Base-by-base conservation (phyloP, 106 monocot genomes). In the Platanthera zijinensis region DNA sequence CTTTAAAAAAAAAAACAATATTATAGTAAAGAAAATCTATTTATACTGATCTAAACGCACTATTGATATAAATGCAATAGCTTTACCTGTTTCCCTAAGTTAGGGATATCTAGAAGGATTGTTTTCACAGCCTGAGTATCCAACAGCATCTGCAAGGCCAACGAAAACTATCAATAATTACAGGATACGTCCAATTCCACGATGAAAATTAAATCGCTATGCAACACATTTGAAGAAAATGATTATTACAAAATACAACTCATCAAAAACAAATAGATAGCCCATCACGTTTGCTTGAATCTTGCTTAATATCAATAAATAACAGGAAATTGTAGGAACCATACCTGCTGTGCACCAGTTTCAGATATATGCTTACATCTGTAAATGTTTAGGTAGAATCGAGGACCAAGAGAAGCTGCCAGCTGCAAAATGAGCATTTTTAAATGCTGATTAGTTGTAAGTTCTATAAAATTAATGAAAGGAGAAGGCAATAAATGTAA, bases 341-440 rank as follows among this genome's bases (percentile, higher is more conserved):
- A 46, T 66, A 99, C 94, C 94, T 99, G 97, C 73, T 99, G 97
- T 28, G 97, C 97, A 21, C 97, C 94, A 57, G 97, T 99, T 88
- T 99, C 97, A 67, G 97, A 99, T 82, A 99, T 94, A 52, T 88
- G 89, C 71, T 87, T 99, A 84, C 97, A 99, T 76, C 90, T 99
- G 70, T 84, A 99, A 75, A 94, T 92, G 77, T 99, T 99, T 47
- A 94, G 88, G 76, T 91, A 99, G 83, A 99, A 94, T 8, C 97
- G 89, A 79, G 97, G 97, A 25, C 97, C 94, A 77, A 99, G 94
- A 69, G 97, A 94, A 79, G 97, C 94, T 80, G 94, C 97, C 10
- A 94, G 78, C 97, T 99, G 86, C 25, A 83, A 17, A 47, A 28
- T 17, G 45, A 7, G 21, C 7, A 15, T 39, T 67, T 30, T 22